These are phyloP conservation scores for Diplodia corticola DNA, from an alignment of 2,329 filamentous ascomycete species.

Conservation along the genomic window DNA sequence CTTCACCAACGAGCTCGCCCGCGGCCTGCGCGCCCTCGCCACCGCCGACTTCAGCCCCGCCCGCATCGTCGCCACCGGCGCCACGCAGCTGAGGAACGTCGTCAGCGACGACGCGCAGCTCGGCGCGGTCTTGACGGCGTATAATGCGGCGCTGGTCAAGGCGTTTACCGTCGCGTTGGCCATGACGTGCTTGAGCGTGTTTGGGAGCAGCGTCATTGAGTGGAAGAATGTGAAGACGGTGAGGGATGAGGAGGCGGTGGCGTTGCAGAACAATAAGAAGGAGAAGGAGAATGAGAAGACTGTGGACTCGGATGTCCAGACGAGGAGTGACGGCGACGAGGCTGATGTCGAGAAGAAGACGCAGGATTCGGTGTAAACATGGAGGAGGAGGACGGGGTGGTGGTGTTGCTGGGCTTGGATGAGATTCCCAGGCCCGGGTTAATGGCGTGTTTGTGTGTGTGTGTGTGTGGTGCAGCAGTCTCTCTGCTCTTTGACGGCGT, in stretches of 20 bases:
- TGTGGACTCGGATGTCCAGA: neutral
- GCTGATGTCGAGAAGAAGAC: neutral
- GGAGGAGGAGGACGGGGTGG: too few species aligned
- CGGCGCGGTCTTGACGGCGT: slow-evolving; percentile 58
- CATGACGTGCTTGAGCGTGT: slow-evolving; percentile 56
- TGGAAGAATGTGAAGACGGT: slow-evolving; percentile 67
- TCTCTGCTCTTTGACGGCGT: too few species aligned
- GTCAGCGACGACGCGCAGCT: slow-evolving; percentile 52
- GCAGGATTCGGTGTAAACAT: neutral
- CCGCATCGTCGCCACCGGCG: slow-evolving; percentile 36
- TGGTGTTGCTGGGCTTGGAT: too few species aligned
- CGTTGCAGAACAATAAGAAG: neutral
- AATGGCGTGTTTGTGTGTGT: too few species aligned
- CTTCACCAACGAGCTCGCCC: slow-evolving; percentile 51
- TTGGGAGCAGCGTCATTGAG: slow-evolving; percentile 57
- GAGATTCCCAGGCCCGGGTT: too few species aligned
- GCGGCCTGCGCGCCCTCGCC: slow-evolving; percentile 33
- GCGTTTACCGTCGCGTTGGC: slow-evolving; percentile 63
- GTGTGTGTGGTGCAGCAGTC: too few species aligned
- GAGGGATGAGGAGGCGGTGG: slow-evolving; percentile 25
- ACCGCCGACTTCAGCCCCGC: slow-evolving; percentile 30
- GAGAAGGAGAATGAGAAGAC: neutral
- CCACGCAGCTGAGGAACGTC: slow-evolving; percentile 26
- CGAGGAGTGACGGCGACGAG: neutral
- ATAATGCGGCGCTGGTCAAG: slow-evolving; percentile 61